Evolutionary conservation across 495 filamentous ascomycete genomes (phyloP).

Genomic region (Lophiostoma macrostomum): DNA sequence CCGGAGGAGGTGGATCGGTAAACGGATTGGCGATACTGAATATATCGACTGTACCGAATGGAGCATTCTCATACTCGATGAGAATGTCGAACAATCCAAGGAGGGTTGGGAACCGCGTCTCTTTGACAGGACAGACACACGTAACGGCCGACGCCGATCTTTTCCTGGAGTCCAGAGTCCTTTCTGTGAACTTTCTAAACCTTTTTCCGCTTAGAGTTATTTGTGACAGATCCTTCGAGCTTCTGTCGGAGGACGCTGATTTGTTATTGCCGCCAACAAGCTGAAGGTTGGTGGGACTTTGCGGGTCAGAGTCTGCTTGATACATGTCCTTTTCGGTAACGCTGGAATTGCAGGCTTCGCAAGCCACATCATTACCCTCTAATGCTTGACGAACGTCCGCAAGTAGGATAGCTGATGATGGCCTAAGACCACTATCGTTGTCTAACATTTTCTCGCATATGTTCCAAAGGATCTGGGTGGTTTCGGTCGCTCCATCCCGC

Average conservation of each 20-base stretch:
- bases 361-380: not conserved
- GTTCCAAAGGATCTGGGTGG: conserved; percentile 13
- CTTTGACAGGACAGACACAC: not conserved
- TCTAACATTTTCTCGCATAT: conserved; percentile 19
- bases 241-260: too few relatives aligned
- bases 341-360: not conserved
- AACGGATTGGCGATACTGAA: not conserved
- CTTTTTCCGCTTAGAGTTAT: too few relatives aligned
- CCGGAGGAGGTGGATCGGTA: not conserved
- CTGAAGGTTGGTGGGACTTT: too few relatives aligned
- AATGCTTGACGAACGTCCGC: conserved; percentile 6
- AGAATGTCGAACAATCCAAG: conserved; percentile 8
- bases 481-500: not conserved
- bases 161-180: too few relatives aligned
- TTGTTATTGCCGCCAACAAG: too few relatives aligned
- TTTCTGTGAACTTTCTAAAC: too few relatives aligned
- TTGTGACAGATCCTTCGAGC: too few relatives aligned
- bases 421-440: conserved; percentile 7
- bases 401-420: conserved; percentile 10
- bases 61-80: conserved; percentile 1
- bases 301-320: too few relatives aligned
- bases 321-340: not conserved
- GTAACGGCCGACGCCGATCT: not conserved
- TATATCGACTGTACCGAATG: not conserved
- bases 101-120: not conserved